Conservation (phyloP, 2,329 filamentous ascomycete genomes). For the Alternaria consortialis region DNA sequence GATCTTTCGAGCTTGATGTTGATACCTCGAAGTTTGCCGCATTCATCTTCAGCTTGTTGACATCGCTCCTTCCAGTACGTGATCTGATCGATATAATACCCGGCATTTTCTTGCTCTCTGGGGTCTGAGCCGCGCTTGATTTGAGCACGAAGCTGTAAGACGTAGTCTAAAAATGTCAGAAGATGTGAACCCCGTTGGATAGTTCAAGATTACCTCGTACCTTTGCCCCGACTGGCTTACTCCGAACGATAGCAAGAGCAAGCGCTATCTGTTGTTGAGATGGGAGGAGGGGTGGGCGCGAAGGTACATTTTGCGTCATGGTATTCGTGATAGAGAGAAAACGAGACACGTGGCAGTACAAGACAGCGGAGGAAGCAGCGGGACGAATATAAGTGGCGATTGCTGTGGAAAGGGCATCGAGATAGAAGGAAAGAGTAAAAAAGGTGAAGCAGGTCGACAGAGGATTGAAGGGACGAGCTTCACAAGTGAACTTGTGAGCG, state of each 20-base stretch:
- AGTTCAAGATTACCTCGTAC: constrained; percentile 38
- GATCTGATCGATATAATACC: constrained; percentile 52
- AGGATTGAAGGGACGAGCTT: neutral
- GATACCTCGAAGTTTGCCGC: constrained; percentile 29
- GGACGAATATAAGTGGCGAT: neutral
- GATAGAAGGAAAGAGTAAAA: neutral
- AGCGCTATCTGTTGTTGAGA: constrained; percentile 42
- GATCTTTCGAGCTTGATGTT: constrained; percentile 41
- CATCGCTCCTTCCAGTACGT: constrained; percentile 51
- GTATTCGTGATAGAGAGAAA: neutral
- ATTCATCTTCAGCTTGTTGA: constrained; percentile 33
- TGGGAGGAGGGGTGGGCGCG: constrained; percentile 18
- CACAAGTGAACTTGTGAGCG: neutral
- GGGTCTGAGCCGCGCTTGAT: constrained; percentile 34
- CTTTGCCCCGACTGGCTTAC: constrained; percentile 48
- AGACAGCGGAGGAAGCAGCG: neutral
- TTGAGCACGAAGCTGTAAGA: constrained; percentile 48
- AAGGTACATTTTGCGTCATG: constrained; percentile 16
- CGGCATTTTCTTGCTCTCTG: constrained; percentile 29
- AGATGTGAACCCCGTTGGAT: neutral
- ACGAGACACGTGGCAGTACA: neutral
- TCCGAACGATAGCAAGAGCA: constrained; percentile 49
- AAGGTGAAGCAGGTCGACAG: neutral
- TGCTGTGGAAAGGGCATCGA: neutral
- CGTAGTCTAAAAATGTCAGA: constrained; percentile 38